Conservation (phyloP, 768 basidiomycete species). For the Agaricus blazei region DNA sequence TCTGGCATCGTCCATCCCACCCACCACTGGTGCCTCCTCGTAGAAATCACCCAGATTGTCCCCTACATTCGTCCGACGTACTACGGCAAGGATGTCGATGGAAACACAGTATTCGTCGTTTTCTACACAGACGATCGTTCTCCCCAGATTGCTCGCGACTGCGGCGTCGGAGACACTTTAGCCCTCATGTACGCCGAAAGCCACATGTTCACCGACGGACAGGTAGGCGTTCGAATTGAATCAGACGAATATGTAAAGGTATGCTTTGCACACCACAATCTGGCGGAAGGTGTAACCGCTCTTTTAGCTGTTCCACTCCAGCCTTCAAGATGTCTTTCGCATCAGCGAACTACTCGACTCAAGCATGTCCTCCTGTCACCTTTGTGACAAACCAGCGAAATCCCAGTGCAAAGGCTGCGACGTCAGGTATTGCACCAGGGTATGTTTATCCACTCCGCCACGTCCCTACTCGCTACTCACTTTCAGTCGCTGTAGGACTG, state of each 20-base stretch:
- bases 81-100: slow-evolving; percentile 12
- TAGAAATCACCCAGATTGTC: slow-evolving; percentile 11
- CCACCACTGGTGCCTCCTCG: slow-evolving; percentile 18
- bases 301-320: neutral
- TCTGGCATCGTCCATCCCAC: slow-evolving; percentile 5
- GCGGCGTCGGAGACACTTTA: slow-evolving; percentile 12
- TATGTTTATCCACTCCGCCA: neutral
- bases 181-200: slow-evolving; percentile 15
- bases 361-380: neutral
- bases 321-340: neutral
- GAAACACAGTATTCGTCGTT: slow-evolving; percentile 3
- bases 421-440: slow-evolving; percentile 7
- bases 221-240: slow-evolving; percentile 11
- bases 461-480: neutral
- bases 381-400: slow-evolving; percentile 4
- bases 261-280: neutral
- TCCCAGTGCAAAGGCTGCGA: slow-evolving; percentile 4
- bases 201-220: slow-evolving; percentile 14
- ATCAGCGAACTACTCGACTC: neutral
- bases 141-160: slow-evolving; percentile 2
- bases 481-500: slow-evolving; percentile 1
- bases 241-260: slow-evolving; percentile 5
- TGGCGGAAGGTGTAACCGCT: neutral
- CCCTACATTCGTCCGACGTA: slow-evolving; percentile 10
- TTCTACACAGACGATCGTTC: slow-evolving; percentile 14